Conservation (phyloP, 2,329 filamentous ascomycete genomes). For the Diaporthe australafricana region DNA sequence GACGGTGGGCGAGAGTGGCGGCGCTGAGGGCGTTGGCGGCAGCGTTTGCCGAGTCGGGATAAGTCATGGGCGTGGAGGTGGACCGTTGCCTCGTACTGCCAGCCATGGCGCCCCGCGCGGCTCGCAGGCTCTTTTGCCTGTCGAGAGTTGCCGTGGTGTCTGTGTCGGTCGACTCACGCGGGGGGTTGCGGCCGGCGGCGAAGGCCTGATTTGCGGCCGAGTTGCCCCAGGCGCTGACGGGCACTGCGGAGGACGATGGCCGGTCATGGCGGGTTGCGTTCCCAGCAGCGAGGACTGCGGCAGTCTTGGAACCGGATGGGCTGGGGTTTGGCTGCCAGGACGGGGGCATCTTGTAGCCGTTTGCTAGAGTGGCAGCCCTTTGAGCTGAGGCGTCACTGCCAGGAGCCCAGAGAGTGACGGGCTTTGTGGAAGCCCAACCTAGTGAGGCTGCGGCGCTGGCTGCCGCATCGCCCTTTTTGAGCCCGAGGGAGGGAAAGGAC, state of each 20-base stretch:
- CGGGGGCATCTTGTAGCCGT: slow-evolving; percentile 48
- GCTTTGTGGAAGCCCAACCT: slow-evolving; percentile 68
- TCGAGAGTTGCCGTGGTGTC: slow-evolving; percentile 53
- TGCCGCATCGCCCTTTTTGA: slow-evolving; percentile 67
- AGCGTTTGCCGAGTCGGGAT: slow-evolving; percentile 68
- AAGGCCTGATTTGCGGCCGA: slow-evolving; percentile 73
- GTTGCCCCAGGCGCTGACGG: slow-evolving; percentile 62
- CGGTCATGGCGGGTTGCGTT: slow-evolving; percentile 61
- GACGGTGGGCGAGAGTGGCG: slow-evolving; percentile 74
- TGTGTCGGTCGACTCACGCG: slow-evolving; percentile 52
- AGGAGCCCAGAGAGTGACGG: slow-evolving; percentile 75
- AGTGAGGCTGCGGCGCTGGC: slow-evolving; percentile 80
- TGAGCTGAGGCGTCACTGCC: slow-evolving; percentile 68
- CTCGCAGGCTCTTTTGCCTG: slow-evolving; percentile 75
- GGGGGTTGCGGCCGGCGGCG: slow-evolving; percentile 45
- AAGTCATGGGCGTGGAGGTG: slow-evolving; percentile 68
- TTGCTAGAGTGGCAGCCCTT: slow-evolving; percentile 46
- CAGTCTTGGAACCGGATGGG: slow-evolving; percentile 59
- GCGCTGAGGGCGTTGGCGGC: slow-evolving; percentile 78
- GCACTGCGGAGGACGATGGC: slow-evolving; percentile 28
- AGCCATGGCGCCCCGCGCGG: slow-evolving; percentile 82
- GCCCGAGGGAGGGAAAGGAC: slow-evolving; percentile 76
- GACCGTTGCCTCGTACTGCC: slow-evolving; percentile 68
- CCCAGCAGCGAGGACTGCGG: slow-evolving; percentile 56
- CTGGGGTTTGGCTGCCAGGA: slow-evolving; percentile 68